phyloP scores from a whole-genome alignment of 768 basidiomycete genomes.

The Russula dissimulans region DNA sequence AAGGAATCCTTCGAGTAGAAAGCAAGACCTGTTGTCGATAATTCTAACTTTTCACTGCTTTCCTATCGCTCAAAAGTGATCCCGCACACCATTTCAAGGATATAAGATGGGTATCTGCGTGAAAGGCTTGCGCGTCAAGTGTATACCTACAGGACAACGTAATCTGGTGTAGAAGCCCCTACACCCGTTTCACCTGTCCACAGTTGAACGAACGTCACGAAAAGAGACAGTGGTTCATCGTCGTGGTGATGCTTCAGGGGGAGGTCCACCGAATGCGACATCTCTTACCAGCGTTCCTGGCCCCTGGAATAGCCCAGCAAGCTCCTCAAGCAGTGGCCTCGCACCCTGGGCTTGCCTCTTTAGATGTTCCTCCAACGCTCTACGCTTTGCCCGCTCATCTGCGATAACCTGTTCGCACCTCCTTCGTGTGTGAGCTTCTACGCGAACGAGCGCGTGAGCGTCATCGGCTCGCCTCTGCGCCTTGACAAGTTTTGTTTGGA shows the following conservation, averaged over 20 bases:
- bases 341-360: slow-evolving; percentile 4
- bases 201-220: not conserved
- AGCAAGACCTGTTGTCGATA: too few relatives aligned
- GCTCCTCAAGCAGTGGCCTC: slow-evolving; percentile 7
- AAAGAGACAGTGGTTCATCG: not conserved
- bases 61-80: too few relatives aligned
- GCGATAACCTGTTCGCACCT: not conserved
- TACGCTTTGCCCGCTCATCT: slow-evolving; percentile 11
- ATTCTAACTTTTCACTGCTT: too few relatives aligned
- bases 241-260: not conserved
- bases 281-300: not conserved
- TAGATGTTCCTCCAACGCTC: not conserved
- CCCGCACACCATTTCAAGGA: too few relatives aligned
- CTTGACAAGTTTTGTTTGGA: slow-evolving; percentile 9
- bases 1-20: too few relatives aligned
- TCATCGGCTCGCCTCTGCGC: slow-evolving; percentile 3
- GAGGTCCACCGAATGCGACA: not conserved
- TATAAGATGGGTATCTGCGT: too few relatives aligned
- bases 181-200: too few relatives aligned
- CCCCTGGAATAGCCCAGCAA: slow-evolving; percentile 3
- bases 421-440: slow-evolving; percentile 3
- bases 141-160: too few relatives aligned
- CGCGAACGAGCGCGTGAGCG: slow-evolving; percentile 5
- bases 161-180: too few relatives aligned
- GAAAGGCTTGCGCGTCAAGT: too few relatives aligned